Base-by-base conservation (phyloP, 1,284 basidiomycete species). In the Thelephora terrestris region DNA sequence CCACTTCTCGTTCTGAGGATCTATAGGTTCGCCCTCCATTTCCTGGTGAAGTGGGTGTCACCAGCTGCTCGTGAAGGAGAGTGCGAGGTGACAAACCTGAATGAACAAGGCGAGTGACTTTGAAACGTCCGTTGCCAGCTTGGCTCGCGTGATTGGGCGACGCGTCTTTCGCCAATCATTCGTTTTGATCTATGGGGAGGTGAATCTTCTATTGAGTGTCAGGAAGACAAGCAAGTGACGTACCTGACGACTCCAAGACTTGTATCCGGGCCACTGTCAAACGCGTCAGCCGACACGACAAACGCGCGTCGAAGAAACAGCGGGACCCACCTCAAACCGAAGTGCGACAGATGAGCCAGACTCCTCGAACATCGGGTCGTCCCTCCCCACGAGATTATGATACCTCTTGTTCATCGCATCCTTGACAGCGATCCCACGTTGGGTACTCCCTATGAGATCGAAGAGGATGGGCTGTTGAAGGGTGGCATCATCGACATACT, bases 71-170 rank as follows among this genome's bases (percentile, higher is more conserved):
- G 21, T 21, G 16, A 17, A 3, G 14, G 20, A 9, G 21, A 42
- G 29, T 12, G 27, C 23, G 36, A 10, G 14, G 36, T 34, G 21
- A 52, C 67, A 10, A 55, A 77, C 77, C 46, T 66, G 61, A 49
- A 74, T 74, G 57, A 81, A 81, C 39, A 75, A 69, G 44, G 73
- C 66, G 5, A 81, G 68, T 16, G 39, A 59, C 77, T 79, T 82
- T 1, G 81, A 80, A 7, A 83, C 71, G 47, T 79, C 80, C 59
- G 81, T 84, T 1, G 78, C 80, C 14, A 83, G 67, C 56, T 83
- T 83, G 14, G 72, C 74, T 47, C 70, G 68, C 2, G 80, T 84
- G 53, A 42, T 42, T 18, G 39, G 39, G 20, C 25, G 20, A 18
- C 21, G 21, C 16, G 39, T 21, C n/a, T 42, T 42, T 21, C 39